Evolutionary conservation across 768 basidiomycete genomes (phyloP), one percentile per base, ranked within the genome.

Genomic region (Rubroboletus satanas): DNA sequence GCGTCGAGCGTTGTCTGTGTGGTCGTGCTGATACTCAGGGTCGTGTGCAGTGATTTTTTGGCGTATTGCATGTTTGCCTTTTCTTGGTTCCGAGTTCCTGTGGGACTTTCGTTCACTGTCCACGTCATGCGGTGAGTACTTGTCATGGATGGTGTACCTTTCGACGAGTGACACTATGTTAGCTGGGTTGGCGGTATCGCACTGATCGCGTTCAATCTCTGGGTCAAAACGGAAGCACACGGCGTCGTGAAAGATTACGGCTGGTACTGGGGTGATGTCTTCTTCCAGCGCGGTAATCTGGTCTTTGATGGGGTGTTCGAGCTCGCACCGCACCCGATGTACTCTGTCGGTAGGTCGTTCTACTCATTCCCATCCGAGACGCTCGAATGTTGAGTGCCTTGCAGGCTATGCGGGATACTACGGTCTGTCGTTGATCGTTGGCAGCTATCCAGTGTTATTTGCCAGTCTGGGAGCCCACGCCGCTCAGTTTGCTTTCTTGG

Each of bases 281-380:
- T 93, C 74, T 93, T 93, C 76, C 90, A 92, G 69, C 86, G 90
- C n/a, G 91, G 91, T 41, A 86, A 88, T 41, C 79, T 98, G 14
- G 88, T 98, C 3, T 99, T 99, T 65, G 96, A 99, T 68, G 97
- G 97, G 15, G 96, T 99, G 17, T 99, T 98, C 62, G 96, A 98
- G 67, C 77, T 94, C 38, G 88, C 91, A 5, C 90, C 90, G 2
- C 91, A 93, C 66, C 90, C 96, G 0, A 98, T 98, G 96, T 98
- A 98, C 71, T 95, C 92, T 28, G 90, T 93, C 54, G 85, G 84
- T 74, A 76, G 31, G 74, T 68, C 17, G 3, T 47, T 6, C 7
- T 4, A 0, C 4, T 5, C 35, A 4, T 32, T 15, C 21, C 31
- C 32, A 41, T 11, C 37, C 0, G 9, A 17, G 6, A 6, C 7